These are phyloP conservation scores for Saccharum officinarum DNA, from an alignment of 176 grass and related monocot genomes.

Conservation along the genomic window DNA sequence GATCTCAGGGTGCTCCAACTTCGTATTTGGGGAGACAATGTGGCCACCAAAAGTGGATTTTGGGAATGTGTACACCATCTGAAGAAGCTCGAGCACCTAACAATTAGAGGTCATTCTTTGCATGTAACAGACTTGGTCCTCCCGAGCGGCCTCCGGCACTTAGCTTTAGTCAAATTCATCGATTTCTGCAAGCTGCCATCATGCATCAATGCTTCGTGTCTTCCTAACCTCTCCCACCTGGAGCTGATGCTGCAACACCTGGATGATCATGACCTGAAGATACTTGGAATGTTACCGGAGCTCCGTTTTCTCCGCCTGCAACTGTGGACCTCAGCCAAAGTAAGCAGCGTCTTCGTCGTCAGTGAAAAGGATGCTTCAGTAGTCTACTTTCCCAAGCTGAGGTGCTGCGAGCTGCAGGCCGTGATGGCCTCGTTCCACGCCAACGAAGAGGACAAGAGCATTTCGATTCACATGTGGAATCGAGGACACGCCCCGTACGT, in stretches of 20 bases:
- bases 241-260: not conserved
- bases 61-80: no score
- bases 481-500: fast-evolving
- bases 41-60: no score
- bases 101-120: no score
- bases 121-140: not conserved
- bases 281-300: not conserved
- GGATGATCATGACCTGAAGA: not conserved
- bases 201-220: not conserved
- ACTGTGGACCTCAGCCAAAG: fast-evolving
- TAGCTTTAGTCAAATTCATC: not conserved
- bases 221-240: not conserved
- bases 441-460: not conserved
- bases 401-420: not conserved
- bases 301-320: not conserved
- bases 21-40: no score
- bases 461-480: not conserved
- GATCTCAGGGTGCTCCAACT: no score
- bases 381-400: not conserved
- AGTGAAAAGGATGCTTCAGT: no score
- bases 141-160: not conserved
- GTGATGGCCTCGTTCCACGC: not conserved
- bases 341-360: not conserved
- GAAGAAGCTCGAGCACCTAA: no score
- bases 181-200: not conserved